Conservation (phyloP, 176 grass and related monocot species). For the Eragrostis curvula region DNA sequence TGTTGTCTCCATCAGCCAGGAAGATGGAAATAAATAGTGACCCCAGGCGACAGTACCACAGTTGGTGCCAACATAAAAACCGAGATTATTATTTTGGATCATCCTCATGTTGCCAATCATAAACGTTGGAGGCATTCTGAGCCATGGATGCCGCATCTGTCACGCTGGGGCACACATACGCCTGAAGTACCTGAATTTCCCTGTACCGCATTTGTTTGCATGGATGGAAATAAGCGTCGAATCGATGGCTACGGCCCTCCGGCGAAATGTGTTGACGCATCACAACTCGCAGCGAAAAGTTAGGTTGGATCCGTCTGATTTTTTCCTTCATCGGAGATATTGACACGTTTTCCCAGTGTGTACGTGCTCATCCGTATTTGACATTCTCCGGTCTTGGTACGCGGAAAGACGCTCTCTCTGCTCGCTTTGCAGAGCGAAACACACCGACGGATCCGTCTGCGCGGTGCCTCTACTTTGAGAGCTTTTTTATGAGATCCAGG, state of each 20-base stretch:
- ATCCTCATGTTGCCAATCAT: not conserved
- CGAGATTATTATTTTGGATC: not conserved
- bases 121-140: not conserved
- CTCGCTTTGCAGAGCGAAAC: not conserved
- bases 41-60: not conserved
- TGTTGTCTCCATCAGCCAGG: constrained; percentile 15
- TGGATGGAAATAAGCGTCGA: not conserved
- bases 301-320: not conserved
- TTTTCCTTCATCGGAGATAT: not conserved
- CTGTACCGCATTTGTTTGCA: not conserved
- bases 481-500: too few species aligned
- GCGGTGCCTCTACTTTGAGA: not conserved
- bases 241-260: not conserved
- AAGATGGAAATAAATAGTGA: constrained; percentile 14
- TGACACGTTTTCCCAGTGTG: not conserved
- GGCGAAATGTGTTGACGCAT: not conserved
- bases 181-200: not conserved
- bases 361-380: not conserved
- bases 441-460: not conserved
- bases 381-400: too few species aligned
- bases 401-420: not conserved
- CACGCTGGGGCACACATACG: too few species aligned
- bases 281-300: not conserved
- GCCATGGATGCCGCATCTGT: too few species aligned
- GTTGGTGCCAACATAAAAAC: not conserved